Percentiles rank a stretch among this genome's conserved stretches.
phyloP scores from a whole-genome alignment of 2,329 filamentous ascomycete species.

The Diaporthe vaccinii region DNA sequence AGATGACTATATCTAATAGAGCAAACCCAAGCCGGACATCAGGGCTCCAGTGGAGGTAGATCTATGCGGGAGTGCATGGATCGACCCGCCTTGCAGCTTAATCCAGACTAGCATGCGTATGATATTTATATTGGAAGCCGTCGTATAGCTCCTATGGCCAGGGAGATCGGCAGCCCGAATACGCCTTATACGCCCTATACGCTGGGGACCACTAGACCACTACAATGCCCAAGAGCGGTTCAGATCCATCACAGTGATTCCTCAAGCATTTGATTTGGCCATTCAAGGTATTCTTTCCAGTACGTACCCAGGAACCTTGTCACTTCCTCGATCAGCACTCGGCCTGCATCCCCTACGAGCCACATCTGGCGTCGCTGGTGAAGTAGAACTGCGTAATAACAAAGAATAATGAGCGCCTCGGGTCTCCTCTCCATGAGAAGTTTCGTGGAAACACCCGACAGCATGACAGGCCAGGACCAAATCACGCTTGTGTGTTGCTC shows the following conservation, averaged over 20 bases:
- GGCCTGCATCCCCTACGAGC: not conserved
- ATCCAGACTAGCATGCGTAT: not conserved
- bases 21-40: not conserved
- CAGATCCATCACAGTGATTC: not conserved
- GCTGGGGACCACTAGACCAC: not conserved
- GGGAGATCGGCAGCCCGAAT: not conserved
- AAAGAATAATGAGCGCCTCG: constrained; percentile 1
- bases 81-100: not conserved
- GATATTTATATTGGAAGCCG: not conserved
- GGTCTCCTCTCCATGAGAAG: not conserved
- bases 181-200: not conserved
- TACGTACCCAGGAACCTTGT: not conserved
- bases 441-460: not conserved
- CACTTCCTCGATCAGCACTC: not conserved
- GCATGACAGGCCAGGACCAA: not conserved
- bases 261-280: constrained; percentile 16
- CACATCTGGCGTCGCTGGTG: not conserved
- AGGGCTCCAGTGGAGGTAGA: not conserved
- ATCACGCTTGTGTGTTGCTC: not conserved
- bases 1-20: not conserved
- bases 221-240: not conserved
- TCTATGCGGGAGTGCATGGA: not conserved
- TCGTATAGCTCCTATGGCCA: not conserved
- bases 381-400: not conserved
- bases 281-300: not conserved